Conservation (phyloP, 2,329 filamentous ascomycete species). For the Microdochium trichocladiopsis region DNA sequence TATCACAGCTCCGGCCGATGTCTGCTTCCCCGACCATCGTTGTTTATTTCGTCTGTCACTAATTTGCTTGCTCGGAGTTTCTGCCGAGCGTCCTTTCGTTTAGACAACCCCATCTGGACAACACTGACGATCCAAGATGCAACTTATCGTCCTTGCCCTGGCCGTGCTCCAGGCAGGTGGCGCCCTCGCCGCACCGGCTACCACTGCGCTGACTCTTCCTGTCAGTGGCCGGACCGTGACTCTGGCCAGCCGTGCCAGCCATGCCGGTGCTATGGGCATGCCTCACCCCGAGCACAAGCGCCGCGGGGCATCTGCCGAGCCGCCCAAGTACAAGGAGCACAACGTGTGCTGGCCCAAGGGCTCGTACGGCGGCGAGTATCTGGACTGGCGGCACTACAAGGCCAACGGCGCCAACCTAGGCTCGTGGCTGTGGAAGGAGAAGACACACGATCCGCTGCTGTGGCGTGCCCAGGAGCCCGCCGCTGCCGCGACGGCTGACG, state of each 20-base stretch:
- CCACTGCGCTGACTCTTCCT: background rate
- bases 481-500: constrained; percentile 15
- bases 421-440: constrained; percentile 24
- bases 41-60: no score
- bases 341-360: background rate
- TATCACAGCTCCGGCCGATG: no score
- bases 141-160: background rate
- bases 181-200: background rate
- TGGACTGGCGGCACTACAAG: constrained; percentile 11
- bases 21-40: no score
- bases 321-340: background rate
- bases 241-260: background rate
- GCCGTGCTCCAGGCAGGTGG: background rate
- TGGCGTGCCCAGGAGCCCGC: constrained; percentile 6
- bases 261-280: background rate
- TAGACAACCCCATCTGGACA: no score
- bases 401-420: constrained; percentile 18
- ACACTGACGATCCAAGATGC: background rate
- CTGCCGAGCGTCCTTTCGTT: background rate
- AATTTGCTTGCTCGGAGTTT: background rate
- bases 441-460: constrained; percentile 16
- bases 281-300: background rate
- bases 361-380: background rate
- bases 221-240: background rate
- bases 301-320: no score